phyloP scores from a whole-genome alignment of 2,329 filamentous ascomycete species.

The Blastomyces gilchristii region DNA sequence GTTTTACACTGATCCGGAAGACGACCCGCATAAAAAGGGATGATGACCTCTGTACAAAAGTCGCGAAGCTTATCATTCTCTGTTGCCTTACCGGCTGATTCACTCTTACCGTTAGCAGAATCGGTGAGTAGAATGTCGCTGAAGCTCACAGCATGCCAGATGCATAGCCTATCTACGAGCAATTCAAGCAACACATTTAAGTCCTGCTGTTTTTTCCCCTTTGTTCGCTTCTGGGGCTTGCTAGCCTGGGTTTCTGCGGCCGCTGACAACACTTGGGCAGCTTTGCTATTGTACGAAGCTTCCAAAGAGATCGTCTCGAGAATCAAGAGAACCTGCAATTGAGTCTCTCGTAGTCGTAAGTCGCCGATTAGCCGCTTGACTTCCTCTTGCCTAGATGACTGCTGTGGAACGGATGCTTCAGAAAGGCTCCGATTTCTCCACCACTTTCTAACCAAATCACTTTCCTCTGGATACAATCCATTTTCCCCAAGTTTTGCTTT shows the following conservation, averaged over 20 bases:
- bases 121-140: conserved; percentile 23
- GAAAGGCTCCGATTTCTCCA: conserved; percentile 32
- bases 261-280: conserved; percentile 11
- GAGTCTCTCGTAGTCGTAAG: conserved; percentile 39
- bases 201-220: conserved; percentile 30
- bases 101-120: conserved; percentile 21
- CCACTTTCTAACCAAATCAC: conserved; percentile 35
- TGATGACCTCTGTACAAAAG: conserved; percentile 42
- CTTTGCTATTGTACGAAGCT: conserved; percentile 12
- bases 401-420: conserved; percentile 20
- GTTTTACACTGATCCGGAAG: conserved; percentile 39
- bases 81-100: conserved; percentile 22
- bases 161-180: conserved; percentile 40
- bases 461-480: conserved; percentile 38
- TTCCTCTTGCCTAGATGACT: conserved; percentile 28
- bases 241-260: conserved; percentile 16
- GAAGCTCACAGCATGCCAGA: conserved; percentile 41
- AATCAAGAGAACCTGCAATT: conserved; percentile 41
- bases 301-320: conserved; percentile 40
- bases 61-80: conserved; percentile 39
- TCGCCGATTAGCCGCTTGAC: conserved; percentile 34
- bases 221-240: conserved; percentile 14
- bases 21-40: conserved; percentile 41
- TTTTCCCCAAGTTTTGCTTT: conserved; percentile 37
- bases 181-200: conserved; percentile 37